Conservation (phyloP, 192 early-diverging fungal species). For the Lobosporangium transversale region DNA sequence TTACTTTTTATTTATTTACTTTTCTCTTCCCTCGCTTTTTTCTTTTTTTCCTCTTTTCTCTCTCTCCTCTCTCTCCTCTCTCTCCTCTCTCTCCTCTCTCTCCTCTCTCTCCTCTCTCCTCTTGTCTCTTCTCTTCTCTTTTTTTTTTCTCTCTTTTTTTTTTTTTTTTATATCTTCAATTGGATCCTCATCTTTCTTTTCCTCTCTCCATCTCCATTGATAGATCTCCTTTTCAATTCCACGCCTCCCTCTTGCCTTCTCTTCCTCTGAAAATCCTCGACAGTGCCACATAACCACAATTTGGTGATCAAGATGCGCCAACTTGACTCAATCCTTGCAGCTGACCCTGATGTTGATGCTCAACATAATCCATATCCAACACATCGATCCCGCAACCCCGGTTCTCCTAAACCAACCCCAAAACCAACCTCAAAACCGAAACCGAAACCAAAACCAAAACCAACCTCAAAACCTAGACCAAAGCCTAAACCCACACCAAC, state of each 20-base stretch:
- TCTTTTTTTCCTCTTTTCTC: neutral
- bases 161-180: neutral
- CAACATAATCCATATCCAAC: neutral
- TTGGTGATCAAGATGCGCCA: neutral
- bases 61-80: neutral
- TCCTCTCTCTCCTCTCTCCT: neutral
- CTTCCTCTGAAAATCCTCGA: too few relatives aligned
- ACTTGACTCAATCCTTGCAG: neutral
- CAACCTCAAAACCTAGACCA: neutral
- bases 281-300: too few relatives aligned
- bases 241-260: too few relatives aligned
- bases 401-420: neutral
- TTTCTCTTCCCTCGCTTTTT: neutral
- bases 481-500: neutral
- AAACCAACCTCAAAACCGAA: conserved; percentile 17
- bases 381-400: neutral
- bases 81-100: neutral
- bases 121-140: neutral
- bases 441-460: conserved; percentile 2
- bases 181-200: too few relatives aligned
- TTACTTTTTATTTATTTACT: neutral
- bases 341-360: neutral
- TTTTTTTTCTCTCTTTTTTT: neutral
- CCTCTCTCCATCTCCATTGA: neutral
- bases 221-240: neutral